Evolutionary conservation across 768 basidiomycete genomes (phyloP).

Genomic region (Omphalotus guepiniiformis): DNA sequence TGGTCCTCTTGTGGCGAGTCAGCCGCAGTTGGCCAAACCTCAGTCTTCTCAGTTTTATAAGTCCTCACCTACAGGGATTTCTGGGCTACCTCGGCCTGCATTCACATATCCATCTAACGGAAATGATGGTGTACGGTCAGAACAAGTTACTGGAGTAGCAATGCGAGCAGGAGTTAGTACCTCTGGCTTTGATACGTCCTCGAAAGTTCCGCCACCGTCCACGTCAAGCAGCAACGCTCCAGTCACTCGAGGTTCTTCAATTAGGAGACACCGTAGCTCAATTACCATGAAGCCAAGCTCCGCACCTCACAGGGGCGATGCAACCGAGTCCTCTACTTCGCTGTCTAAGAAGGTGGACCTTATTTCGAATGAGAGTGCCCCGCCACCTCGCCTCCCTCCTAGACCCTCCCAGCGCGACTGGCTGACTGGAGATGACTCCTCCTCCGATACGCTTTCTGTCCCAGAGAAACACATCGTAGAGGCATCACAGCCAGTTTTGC

Average conservation of each 20-base stretch:
- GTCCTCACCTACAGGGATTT: constrained; percentile 1
- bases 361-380: constrained; percentile 8
- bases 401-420: constrained; percentile 31
- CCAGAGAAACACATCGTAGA: constrained; percentile 13
- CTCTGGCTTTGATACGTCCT: constrained; percentile 2
- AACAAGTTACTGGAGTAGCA: constrained; percentile 50
- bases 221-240: constrained; percentile 3
- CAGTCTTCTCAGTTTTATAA: background rate
- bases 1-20: constrained; percentile 12
- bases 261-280: constrained; percentile 47
- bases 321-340: constrained; percentile 13
- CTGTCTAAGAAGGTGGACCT: background rate
- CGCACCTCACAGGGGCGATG: too few relatives aligned
- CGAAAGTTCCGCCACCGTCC: constrained; percentile 8
- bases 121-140: constrained; percentile 45
- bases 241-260: constrained; percentile 37
- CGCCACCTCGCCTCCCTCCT: constrained; percentile 9
- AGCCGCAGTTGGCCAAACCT: background rate
- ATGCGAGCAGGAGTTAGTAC: constrained; percentile 35
- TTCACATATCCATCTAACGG: constrained; percentile 18
- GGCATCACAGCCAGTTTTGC: constrained; percentile 45
- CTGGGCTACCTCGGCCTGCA: constrained; percentile 16
- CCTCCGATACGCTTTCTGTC: constrained; percentile 15
- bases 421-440: constrained; percentile 66
- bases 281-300: constrained; percentile 38